Evolutionary conservation across 1,284 basidiomycete genomes (phyloP), one percentile per base, ranked within the genome.

Genomic region (Fistulina hepatica): DNA sequence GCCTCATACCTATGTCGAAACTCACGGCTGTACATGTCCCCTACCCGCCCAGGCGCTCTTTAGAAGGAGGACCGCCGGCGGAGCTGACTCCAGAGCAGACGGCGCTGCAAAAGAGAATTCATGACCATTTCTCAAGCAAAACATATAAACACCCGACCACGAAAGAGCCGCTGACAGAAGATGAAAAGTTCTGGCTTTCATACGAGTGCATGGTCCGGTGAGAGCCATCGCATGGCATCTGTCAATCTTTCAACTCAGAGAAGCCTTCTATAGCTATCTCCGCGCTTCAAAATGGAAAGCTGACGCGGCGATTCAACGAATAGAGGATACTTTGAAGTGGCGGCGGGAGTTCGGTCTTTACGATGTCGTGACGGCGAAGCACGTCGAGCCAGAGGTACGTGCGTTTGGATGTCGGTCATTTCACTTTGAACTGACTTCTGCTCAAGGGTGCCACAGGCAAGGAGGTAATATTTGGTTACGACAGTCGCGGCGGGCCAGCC

Each of bases 401-500:
- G 11, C 33, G 37, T n/a, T n/a, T n/a, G n/a, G n/a, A n/a, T n/a
- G n/a, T n/a, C n/a, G n/a, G n/a, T n/a, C n/a, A n/a, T n/a, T n/a
- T 17, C 30, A 8, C 16, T 21, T 21, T 26, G 23, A 25, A 26
- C 20, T 5, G 19, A 33, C 28, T 15, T 25, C 16, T 37, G 22
- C 30, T 17, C 16, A 39, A 76, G 79, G 76, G 73, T 1, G 55
- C 80, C 19, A 86, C 81, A 4, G 83, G 83, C 20, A 86, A 88
- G 57, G 66, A 72, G 52, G 60, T 84, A 34, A 43, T 81, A 11
- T 84, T 80, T 46, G 89, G 89, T 0, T 91, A 78, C 54, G 89
- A 93, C 53, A 55, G 53, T 5, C 52, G 52, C 12, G 67, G 79
- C 6, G 63, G 84, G 41, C 88, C 89, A 0, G 76, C 71, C 2